Percentiles rank a stretch among this genome's conserved stretches.
phyloP scores from a whole-genome alignment of 2,329 filamentous ascomycete genomes.

The Thelonectria olida region DNA sequence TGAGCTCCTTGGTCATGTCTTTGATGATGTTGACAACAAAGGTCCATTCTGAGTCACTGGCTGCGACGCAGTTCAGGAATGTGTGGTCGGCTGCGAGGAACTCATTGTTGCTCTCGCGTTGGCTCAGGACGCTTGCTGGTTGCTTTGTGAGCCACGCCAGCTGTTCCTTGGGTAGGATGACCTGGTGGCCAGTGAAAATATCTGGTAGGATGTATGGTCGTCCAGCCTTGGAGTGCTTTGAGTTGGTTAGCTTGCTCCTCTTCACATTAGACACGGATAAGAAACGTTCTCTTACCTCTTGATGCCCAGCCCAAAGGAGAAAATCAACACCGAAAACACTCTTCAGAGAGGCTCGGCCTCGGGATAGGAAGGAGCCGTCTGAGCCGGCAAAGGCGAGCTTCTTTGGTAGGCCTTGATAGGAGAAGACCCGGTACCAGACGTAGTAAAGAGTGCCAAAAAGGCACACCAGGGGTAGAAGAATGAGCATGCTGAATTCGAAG shows the following conservation, averaged over 20 bases:
- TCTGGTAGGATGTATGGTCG: neutral
- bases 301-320: neutral
- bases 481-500: neutral
- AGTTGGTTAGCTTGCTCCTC: no score
- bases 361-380: neutral
- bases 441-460: neutral
- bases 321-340: neutral
- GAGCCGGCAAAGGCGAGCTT: neutral
- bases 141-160: neutral
- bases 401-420: neutral
- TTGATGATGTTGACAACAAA: neutral
- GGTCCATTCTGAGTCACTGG: neutral
- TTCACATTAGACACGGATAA: no score
- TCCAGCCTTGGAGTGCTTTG: neutral
- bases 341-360: neutral
- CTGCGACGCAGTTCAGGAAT: neutral
- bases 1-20: neutral
- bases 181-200: neutral
- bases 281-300: neutral
- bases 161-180: neutral
- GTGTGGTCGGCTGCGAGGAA: neutral
- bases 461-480: neutral
- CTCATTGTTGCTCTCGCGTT: neutral
- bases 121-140: neutral
- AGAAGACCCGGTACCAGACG: neutral